Conservation (phyloP, 2,329 filamentous ascomycete species). For the Aspergillus terreus region DNA sequence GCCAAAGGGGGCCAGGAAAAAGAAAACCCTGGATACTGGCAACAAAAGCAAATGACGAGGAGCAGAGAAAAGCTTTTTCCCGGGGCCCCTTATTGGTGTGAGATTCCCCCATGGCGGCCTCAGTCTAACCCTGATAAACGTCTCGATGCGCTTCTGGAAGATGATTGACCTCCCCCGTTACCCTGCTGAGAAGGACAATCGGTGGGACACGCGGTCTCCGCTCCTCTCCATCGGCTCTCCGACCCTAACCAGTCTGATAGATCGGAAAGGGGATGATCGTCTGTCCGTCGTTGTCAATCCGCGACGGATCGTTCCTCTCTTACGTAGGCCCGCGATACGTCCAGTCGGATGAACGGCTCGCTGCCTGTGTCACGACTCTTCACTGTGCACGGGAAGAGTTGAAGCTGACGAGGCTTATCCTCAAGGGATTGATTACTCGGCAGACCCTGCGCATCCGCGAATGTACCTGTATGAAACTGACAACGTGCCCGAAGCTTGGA, state of each 20-base stretch:
- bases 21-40: not conserved
- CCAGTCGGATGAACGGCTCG: not conserved
- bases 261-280: constrained; percentile 10
- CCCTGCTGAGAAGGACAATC: constrained; percentile 22
- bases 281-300: constrained; percentile 1
- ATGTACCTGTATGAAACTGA: not conserved
- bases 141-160: constrained; percentile 15
- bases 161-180: constrained; percentile 14
- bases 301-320: not conserved
- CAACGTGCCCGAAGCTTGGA: not conserved
- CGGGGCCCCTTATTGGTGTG: not conserved
- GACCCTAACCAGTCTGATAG: constrained; percentile 8
- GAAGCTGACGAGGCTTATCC: not conserved
- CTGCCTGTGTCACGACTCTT: too few species aligned
- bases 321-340: not conserved
- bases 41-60: not conserved
- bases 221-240: constrained; percentile 7
- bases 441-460: not conserved
- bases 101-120: not conserved
- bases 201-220: constrained; percentile 22
- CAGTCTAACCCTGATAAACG: constrained; percentile 3
- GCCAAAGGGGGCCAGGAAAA: not conserved
- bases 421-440: not conserved
- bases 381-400: not conserved
- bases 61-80: constrained; percentile 9